A percentile compares a stretch with the other conserved stretches of the same genome.
Conservation (phyloP, 2,329 filamentous ascomycete genomes). For the Juglanconis oblonga region DNA sequence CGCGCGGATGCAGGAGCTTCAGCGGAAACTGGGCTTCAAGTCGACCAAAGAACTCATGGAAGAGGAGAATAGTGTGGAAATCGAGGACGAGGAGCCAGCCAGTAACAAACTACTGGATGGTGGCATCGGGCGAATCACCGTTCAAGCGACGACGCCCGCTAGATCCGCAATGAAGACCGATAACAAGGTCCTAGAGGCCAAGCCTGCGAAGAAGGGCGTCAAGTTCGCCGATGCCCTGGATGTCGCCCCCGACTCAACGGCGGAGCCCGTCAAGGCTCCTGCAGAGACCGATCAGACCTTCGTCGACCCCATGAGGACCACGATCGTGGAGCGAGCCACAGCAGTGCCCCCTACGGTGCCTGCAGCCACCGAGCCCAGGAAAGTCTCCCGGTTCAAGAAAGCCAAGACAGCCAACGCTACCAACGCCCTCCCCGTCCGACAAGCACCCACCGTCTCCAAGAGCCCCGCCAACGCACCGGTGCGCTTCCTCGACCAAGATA, state of each 20-base stretch:
- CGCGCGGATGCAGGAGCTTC: conserved; percentile 79
- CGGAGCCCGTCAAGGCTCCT: conserved; percentile 25
- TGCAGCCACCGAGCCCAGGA: conserved; percentile 30
- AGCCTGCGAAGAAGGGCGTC: conserved; percentile 63
- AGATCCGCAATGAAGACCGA: conserved; percentile 28
- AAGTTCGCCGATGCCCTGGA: conserved; percentile 76
- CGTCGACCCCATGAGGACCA: conserved; percentile 22
- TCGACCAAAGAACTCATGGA: conserved; percentile 35
- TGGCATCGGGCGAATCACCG: conserved; percentile 55
- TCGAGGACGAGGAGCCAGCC: conserved; percentile 24
- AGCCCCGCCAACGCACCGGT: conserved; percentile 43
- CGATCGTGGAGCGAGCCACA: conserved; percentile 27
- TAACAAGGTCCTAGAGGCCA: conserved; percentile 17
- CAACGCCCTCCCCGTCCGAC: not conserved
- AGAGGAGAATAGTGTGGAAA: conserved; percentile 34
- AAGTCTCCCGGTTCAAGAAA: conserved; percentile 52
- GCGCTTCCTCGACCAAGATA: conserved; percentile 36
- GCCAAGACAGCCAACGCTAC: conserved; percentile 25
- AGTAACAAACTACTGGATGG: conserved; percentile 32
- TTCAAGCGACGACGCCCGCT: conserved; percentile 35
- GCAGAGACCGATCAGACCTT: conserved; percentile 24
- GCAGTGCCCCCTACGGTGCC: conserved; percentile 12
- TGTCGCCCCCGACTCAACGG: conserved; percentile 49
- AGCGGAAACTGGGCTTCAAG: conserved; percentile 68
- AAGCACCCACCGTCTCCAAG: conserved; percentile 26